Evolutionary conservation across 768 basidiomycete species (phyloP).

Genomic region (Antrodiella citrinella): DNA sequence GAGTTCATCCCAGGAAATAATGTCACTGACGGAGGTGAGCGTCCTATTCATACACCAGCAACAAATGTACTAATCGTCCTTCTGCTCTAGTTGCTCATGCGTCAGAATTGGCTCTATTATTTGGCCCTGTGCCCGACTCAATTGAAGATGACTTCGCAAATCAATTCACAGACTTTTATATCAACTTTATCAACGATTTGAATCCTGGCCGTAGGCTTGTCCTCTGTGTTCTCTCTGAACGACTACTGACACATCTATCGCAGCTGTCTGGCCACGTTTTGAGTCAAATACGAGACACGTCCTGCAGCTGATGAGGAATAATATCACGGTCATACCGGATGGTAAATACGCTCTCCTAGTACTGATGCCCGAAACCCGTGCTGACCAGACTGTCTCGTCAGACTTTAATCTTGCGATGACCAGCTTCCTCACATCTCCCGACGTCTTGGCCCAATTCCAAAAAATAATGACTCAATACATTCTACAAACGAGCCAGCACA

Average conservation of each 20-base stretch:
- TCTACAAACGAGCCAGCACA: no score
- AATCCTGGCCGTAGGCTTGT: slow-evolving; percentile 44
- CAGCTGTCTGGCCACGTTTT: slow-evolving; percentile 43
- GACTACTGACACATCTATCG: background rate
- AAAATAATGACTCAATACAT: no score
- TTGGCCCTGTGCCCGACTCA: slow-evolving; percentile 34
- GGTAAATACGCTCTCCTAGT: slow-evolving; percentile 24
- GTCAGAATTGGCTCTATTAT: slow-evolving; percentile 37
- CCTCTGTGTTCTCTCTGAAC: background rate
- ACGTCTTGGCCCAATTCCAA: slow-evolving; percentile 37
- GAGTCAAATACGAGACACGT: slow-evolving; percentile 26
- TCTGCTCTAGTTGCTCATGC: slow-evolving; percentile 33
- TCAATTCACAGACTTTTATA: slow-evolving; percentile 38
- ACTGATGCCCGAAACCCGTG: background rate
- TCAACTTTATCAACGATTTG: slow-evolving; percentile 46
- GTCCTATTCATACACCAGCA: background rate
- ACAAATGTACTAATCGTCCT: background rate
- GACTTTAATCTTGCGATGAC: slow-evolving; percentile 37
- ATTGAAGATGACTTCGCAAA: slow-evolving; percentile 36
- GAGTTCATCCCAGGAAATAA: slow-evolving; percentile 49
- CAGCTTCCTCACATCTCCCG: slow-evolving; percentile 31
- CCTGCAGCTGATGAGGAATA: slow-evolving; percentile 42
- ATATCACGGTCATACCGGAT: slow-evolving; percentile 47
- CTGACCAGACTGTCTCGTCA: background rate
- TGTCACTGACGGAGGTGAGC: slow-evolving; percentile 36